Evolutionary conservation across 805 yeast genomes (phyloP).

Genomic region (Barnettozyma wickerhamii): DNA sequence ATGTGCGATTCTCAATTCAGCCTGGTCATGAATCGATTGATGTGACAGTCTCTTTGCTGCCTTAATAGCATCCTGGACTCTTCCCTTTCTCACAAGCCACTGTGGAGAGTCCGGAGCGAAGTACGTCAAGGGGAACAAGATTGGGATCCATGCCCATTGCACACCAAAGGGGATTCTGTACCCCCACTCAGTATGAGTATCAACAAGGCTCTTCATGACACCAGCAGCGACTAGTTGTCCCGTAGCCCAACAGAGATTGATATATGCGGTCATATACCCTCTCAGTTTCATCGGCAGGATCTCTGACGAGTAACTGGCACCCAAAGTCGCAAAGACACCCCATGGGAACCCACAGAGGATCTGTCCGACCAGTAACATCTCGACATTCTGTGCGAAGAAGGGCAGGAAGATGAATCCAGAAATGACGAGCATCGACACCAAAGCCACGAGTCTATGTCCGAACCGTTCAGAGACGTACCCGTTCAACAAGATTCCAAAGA

Average conservation of each 20-base stretch:
- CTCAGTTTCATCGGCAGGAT: slow-evolving; percentile 38
- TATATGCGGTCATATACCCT: slow-evolving; percentile 35
- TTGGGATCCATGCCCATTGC: slow-evolving; percentile 54
- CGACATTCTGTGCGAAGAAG: slow-evolving; percentile 35
- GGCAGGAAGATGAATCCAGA: slow-evolving; percentile 36
- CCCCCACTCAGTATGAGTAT: slow-evolving; percentile 28
- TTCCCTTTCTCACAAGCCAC: slow-evolving; percentile 45
- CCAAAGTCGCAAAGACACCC: slow-evolving; percentile 38
- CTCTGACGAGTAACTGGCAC: slow-evolving; percentile 39
- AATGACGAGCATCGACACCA: slow-evolving; percentile 28
- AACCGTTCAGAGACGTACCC: slow-evolving; percentile 28
- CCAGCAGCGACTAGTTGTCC: slow-evolving; percentile 57
- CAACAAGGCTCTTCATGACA: slow-evolving; percentile 36
- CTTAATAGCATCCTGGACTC: slow-evolving; percentile 37
- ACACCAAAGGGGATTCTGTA: slow-evolving; percentile 53
- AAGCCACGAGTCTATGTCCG: slow-evolving; percentile 33
- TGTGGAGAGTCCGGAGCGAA: slow-evolving; percentile 58
- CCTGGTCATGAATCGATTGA: slow-evolving; percentile 17
- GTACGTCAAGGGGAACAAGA: slow-evolving; percentile 37
- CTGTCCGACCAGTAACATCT: slow-evolving; percentile 37
- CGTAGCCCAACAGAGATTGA: slow-evolving; percentile 37
- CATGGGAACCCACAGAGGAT: slow-evolving; percentile 38
- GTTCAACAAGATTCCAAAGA: slow-evolving; percentile 27
- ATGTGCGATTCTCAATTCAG: slow-evolving; percentile 16
- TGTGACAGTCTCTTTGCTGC: slow-evolving; percentile 25